Percentiles rank a stretch among this genome's conserved stretches.
Conservation (phyloP, 768 basidiomycete genomes). For the Amanita rimosa region DNA sequence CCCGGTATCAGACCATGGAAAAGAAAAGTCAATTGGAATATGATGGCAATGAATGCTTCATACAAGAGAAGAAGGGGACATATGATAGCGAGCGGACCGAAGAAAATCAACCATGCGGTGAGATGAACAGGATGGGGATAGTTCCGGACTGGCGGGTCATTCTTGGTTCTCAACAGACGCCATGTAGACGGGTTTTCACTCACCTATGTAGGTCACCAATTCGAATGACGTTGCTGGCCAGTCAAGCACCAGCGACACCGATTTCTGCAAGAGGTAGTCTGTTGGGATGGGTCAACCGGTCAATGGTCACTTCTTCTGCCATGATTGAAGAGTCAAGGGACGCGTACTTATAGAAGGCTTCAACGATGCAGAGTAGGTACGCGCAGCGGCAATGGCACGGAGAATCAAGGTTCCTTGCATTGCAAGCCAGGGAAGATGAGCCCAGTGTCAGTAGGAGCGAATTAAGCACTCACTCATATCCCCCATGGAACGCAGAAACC, state of each 20-base stretch:
- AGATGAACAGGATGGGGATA: constrained; percentile 25
- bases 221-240: constrained; percentile 8
- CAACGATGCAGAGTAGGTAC: neutral
- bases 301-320: too few relatives aligned
- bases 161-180: neutral
- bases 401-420: neutral
- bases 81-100: constrained; percentile 29
- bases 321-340: neutral
- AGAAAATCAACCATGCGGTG: constrained; percentile 26
- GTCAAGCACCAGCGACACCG: neutral
- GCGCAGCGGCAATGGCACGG: neutral
- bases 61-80: constrained; percentile 23
- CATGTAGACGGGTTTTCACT: neutral
- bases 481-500: neutral
- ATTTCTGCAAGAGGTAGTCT: neutral
- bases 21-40: constrained; percentile 23
- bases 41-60: constrained; percentile 21
- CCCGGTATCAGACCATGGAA: constrained; percentile 25
- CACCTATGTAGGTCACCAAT: constrained; percentile 10
- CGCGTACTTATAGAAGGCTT: neutral
- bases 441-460: neutral
- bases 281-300: neutral
- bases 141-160: constrained; percentile 7
- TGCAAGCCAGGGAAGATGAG: neutral
- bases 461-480: neutral